Evolutionary conservation across 768 basidiomycete species (phyloP).

Genomic region (Melanogaster broomeanus): DNA sequence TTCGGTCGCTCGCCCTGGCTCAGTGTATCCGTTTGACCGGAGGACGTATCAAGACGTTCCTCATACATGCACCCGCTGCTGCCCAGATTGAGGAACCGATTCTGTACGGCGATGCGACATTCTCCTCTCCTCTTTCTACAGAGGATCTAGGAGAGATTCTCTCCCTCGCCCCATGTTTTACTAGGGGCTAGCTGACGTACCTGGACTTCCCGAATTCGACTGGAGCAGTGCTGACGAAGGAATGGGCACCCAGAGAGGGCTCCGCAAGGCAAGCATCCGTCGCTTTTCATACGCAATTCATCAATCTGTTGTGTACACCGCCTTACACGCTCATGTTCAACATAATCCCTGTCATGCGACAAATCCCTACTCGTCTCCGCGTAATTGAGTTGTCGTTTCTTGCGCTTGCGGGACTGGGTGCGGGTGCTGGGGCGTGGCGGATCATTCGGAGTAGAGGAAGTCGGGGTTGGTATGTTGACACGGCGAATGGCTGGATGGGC

Average conservation of each 20-base stretch:
- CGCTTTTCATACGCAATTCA: conserved; percentile 72
- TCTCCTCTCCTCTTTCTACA: conserved; percentile 68
- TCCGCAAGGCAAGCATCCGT: conserved; percentile 70
- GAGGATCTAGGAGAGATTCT: conserved; percentile 71
- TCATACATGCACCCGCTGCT: conserved; percentile 68
- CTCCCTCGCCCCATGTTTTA: conserved; percentile 76
- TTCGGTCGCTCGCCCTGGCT: conserved; percentile 81
- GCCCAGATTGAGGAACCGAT: conserved; percentile 72
- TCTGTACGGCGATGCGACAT: conserved; percentile 88
- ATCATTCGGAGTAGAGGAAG: conserved; percentile 92
- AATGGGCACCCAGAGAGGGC: conserved; percentile 31
- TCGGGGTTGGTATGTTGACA: conserved; percentile 93
- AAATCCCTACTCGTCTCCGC: conserved; percentile 68
- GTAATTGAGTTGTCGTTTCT: conserved; percentile 83
- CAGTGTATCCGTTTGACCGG: conserved; percentile 85
- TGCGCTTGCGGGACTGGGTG: conserved; percentile 71
- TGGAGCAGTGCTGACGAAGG: conserved; percentile 43
- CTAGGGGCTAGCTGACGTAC: conserved; percentile 72
- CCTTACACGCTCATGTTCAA: conserved; percentile 68
- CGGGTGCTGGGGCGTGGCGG: conserved; percentile 84
- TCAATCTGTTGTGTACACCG: conserved; percentile 77
- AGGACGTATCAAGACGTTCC: conserved; percentile 71
- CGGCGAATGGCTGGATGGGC: conserved; percentile 75
- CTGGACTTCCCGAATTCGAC: conserved; percentile 86
- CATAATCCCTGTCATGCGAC: conserved; percentile 29